Evolutionary conservation across 208 protist species (phyloP).

Genomic region (Entamoeba moshkovskii): DNA sequence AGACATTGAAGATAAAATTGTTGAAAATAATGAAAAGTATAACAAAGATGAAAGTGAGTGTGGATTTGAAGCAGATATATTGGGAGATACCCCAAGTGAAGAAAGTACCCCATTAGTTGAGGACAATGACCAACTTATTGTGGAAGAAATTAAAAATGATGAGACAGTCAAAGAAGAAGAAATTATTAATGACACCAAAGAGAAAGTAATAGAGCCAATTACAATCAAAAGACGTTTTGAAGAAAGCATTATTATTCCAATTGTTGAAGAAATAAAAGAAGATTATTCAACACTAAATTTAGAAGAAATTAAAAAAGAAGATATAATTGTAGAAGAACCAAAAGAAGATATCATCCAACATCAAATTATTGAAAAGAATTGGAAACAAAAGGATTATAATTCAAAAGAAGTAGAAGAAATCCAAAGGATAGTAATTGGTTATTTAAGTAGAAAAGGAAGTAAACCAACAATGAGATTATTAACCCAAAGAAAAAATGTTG

Average conservation of each 20-base stretch:
- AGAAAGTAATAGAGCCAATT: background rate
- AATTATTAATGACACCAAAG: too few species aligned
- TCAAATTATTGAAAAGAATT: background rate
- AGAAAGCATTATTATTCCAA: background rate
- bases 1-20: too few species aligned
- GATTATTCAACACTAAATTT: background rate
- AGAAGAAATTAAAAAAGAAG: background rate
- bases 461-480: background rate
- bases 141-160: background rate
- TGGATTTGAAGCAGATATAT: background rate
- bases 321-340: background rate
- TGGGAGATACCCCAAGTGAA: background rate
- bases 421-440: background rate
- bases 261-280: background rate
- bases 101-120: background rate
- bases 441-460: background rate
- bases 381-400: background rate
- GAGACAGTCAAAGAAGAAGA: background rate
- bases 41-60: too few species aligned
- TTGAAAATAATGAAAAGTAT: too few species aligned
- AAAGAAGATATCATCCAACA: background rate
- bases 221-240: background rate
- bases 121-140: background rate
- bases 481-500: background rate
- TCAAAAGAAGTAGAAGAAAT: background rate